phyloP scores from a whole-genome alignment of 2,329 filamentous ascomycete genomes.

The Fusarium goolgardi region DNA sequence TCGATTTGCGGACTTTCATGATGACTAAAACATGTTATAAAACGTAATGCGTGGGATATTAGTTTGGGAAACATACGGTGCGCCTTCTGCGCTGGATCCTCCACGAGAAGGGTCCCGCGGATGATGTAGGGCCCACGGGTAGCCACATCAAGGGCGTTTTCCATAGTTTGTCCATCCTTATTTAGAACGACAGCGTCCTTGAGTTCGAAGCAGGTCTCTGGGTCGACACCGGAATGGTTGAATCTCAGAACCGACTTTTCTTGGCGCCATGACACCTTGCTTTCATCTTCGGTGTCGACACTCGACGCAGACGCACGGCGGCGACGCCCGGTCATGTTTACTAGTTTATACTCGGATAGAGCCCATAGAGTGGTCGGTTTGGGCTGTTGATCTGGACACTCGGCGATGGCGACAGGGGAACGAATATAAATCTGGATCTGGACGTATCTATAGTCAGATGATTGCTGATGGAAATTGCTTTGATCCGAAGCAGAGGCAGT shows the following conservation, averaged over 20 bases:
- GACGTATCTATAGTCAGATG: background rate
- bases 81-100: slow-evolving; percentile 54
- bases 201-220: slow-evolving; percentile 73
- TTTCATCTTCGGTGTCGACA: slow-evolving; percentile 56
- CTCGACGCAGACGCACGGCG: slow-evolving; percentile 60
- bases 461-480: background rate
- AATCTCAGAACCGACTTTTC: slow-evolving; percentile 52
- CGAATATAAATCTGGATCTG: background rate
- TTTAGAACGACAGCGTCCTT: slow-evolving; percentile 69
- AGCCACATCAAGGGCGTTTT: slow-evolving; percentile 71
- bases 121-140: slow-evolving; percentile 70
- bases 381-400: slow-evolving; percentile 2
- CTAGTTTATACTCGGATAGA: slow-evolving; percentile 36
- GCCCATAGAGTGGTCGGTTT: slow-evolving; percentile 30
- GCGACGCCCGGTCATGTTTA: slow-evolving; percentile 55
- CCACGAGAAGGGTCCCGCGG: slow-evolving; percentile 67
- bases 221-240: slow-evolving; percentile 43
- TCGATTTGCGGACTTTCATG: slow-evolving; percentile 48
- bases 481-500: background rate
- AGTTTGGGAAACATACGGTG: slow-evolving; percentile 51
- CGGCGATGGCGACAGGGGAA: background rate
- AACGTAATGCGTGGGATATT: background rate
- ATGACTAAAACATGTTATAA: slow-evolving; percentile 48
- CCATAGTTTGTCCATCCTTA: slow-evolving; percentile 63
- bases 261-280: slow-evolving; percentile 51